Evolutionary conservation across 1,284 basidiomycete species (phyloP).

Genomic region (Tranzscheliella williamsii): DNA sequence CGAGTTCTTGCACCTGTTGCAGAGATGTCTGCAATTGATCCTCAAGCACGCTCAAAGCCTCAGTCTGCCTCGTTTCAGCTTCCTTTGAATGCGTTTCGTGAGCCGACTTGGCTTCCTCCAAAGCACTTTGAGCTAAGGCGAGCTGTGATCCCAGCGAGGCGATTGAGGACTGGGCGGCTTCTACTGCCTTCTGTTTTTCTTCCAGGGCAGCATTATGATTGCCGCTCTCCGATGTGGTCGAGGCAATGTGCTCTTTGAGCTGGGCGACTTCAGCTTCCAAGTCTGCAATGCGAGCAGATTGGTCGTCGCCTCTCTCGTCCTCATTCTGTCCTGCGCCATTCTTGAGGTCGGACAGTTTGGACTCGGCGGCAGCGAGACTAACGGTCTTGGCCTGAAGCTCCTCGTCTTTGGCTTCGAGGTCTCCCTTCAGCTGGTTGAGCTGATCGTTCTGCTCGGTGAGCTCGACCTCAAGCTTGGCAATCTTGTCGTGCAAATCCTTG

Average conservation of each 20-base stretch:
- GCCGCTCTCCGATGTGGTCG: conserved; percentile 5
- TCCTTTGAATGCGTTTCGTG: conserved; percentile 11
- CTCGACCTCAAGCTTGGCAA: conserved; percentile 37
- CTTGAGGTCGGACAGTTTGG: conserved; percentile 16
- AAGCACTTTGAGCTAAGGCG: conserved; percentile 3
- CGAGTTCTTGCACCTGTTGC: conserved; percentile 12
- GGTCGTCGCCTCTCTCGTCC: background rate
- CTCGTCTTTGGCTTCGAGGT: conserved; percentile 41
- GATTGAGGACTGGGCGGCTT: conserved; percentile 15
- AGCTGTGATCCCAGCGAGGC: conserved; percentile 14
- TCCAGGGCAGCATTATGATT: conserved; percentile 4
- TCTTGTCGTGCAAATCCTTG: conserved; percentile 36
- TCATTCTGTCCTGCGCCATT: background rate
- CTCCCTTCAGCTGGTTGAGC: conserved; percentile 31
- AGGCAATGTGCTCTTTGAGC: conserved; percentile 10
- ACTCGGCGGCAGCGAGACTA: conserved; percentile 34
- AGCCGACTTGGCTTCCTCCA: conserved; percentile 7
- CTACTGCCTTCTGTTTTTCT: conserved; percentile 20
- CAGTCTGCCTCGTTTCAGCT: conserved; percentile 2
- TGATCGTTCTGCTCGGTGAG: conserved; percentile 40
- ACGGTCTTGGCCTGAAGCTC: conserved; percentile 41
- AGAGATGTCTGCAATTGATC: conserved; percentile 9
- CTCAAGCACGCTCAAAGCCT: conserved; percentile 13
- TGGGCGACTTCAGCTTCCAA: conserved; percentile 24
- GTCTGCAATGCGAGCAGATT: conserved; percentile 12